Evolutionary conservation across 2,329 filamentous ascomycete species (phyloP), one percentile per base, ranked within the genome.

Genomic region (Fusarium aywerte): DNA sequence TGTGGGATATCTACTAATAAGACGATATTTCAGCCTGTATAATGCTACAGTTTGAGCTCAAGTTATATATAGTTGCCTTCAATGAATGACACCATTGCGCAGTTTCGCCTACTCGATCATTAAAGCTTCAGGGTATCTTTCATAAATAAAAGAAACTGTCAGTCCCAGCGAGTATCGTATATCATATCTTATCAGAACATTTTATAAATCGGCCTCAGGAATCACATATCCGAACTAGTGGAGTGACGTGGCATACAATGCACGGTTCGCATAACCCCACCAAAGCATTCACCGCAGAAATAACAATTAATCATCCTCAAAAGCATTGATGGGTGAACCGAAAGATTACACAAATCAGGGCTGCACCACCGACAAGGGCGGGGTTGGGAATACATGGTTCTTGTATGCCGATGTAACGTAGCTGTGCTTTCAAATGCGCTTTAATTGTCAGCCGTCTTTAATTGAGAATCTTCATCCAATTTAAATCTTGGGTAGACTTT

Each of bases 401-500:
- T 7, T n/a, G 15, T 18, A 18, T 42, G 16, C 16, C 21, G 20
- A 25, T 53, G 50, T 53, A 45, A 53, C 23, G 13, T 53, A 16
- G 18, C 18, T 36, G 40, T 15, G n/a, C 1, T 36, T 40, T 47
- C 23, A 45, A 53, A n/a, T 45, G 9, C 23, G 20, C 23, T 27
- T n/a, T 13, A 49, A 27, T 11, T 36, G 16, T 16, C 8, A 7
- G 36, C 21, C 5, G 15, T 23, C 7, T 4, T 18, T 7, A 32
- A 6, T 11, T n/a, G 16, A 15, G 6, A 20, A 9, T 32, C 7
- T 27, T 13, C 4, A 23, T 11, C 10, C 11, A 6, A 4, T 1
- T 7, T 7, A 12, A 16, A 10, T 16, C 5, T 49, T 13, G 2
- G 3, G 16, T n/a, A 15, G 0, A 0, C 7, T 11, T n/a, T 10